phyloP scores from a whole-genome alignment of 2,329 filamentous ascomycete genomes.

The Pseudocercospora ulei region DNA sequence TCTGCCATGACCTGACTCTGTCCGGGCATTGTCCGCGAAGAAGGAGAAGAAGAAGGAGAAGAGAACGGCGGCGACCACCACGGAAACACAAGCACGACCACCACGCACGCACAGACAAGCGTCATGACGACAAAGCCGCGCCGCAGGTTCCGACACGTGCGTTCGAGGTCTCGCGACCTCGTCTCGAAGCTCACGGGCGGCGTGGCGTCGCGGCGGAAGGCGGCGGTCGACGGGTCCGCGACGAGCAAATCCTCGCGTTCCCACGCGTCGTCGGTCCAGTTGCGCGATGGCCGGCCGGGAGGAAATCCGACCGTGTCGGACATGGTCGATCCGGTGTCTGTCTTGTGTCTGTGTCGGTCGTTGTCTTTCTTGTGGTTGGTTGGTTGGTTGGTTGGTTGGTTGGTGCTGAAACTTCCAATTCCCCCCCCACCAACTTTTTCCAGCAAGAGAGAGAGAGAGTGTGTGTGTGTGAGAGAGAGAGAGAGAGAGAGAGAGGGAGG shows the following conservation, averaged over 20 bases:
- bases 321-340: too few species aligned
- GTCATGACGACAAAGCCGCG: not conserved
- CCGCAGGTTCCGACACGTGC: constrained; percentile 4
- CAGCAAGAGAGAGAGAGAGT: too few species aligned
- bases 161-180: constrained; percentile 7
- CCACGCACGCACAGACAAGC: constrained; percentile 7
- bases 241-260: constrained; percentile 12
- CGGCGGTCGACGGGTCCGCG: not conserved
- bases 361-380: too few species aligned
- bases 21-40: not conserved
- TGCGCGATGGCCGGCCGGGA: not conserved
- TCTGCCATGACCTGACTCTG: constrained; percentile 2
- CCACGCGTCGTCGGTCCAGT: constrained; percentile 3
- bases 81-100: constrained; percentile 8
- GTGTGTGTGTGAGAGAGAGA: too few species aligned
- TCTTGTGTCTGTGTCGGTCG: too few species aligned
- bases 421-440: too few species aligned
- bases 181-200: constrained; percentile 4
- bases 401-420: too few species aligned
- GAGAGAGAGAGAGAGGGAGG: too few species aligned
- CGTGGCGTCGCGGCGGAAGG: not conserved
- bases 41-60: too few species aligned
- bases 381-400: too few species aligned
- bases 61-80: too few species aligned
- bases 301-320: too few species aligned